These are phyloP conservation scores for Apium graveolens DNA, from an alignment of 129 eudicot genomes.

Conservation along the genomic window DNA sequence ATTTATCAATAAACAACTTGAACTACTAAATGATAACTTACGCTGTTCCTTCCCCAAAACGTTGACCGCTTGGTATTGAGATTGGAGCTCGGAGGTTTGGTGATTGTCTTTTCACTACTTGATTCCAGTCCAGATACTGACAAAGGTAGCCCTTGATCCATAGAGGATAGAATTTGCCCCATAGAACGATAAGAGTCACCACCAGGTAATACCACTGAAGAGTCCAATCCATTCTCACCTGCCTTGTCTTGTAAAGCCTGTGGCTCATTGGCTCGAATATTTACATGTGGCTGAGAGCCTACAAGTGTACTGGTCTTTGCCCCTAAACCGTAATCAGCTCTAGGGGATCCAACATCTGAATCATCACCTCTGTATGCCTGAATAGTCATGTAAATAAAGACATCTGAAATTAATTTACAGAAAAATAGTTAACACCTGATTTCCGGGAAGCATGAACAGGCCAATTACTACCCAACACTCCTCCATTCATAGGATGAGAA, in stretches of 20 bases:
- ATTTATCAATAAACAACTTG: slow-evolving; percentile 17
- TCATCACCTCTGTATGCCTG: slow-evolving; percentile 67
- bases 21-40: slow-evolving; percentile 11
- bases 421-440: neutral
- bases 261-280: slow-evolving; percentile 33
- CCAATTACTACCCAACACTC: neutral
- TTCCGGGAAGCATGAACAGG: neutral
- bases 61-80: slow-evolving; percentile 55
- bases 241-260: slow-evolving; percentile 26
- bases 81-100: slow-evolving; percentile 38
- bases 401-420: slow-evolving; percentile 3
- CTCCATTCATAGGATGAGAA: neutral
- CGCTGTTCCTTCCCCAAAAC: slow-evolving; percentile 79
- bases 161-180: slow-evolving; percentile 75
- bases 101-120: slow-evolving; percentile 38
- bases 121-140: slow-evolving; percentile 44
- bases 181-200: slow-evolving; percentile 64
- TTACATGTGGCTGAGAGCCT: slow-evolving; percentile 29
- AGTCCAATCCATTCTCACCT: slow-evolving; percentile 33
- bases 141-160: slow-evolving; percentile 64
- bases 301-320: slow-evolving; percentile 32
- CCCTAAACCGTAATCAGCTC: slow-evolving; percentile 20
- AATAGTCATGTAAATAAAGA: slow-evolving; percentile 12
- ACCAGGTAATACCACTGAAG: slow-evolving; percentile 28
- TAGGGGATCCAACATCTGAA: slow-evolving; percentile 63